Evolutionary conservation across 2,329 filamentous ascomycete species (phyloP), one percentile per base, ranked within the genome.

Genomic region (Delphinella strobiligena): DNA sequence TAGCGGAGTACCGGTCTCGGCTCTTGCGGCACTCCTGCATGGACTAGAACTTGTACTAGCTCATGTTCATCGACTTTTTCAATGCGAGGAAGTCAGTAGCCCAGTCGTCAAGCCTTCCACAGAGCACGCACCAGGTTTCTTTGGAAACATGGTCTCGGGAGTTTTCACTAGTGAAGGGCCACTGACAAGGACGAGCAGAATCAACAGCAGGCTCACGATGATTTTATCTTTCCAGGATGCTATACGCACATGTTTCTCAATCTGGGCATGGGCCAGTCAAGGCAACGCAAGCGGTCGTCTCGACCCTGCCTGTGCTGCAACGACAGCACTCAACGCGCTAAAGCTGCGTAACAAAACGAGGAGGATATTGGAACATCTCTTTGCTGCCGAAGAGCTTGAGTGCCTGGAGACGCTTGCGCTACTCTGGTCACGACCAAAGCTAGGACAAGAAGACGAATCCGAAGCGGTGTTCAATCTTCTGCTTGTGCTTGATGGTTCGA

Each of bases 221-320:
- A 71, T 95, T 32, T 69, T 98, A n/a, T 93, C 88, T 9, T 94
- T 98, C 56, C 89, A 96, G 59, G 93, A 98, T 57, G 86, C 88
- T 1, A 85, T 96, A 43, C 78, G 86, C 17, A 83, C 93, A 36
- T 94, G 88, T 59, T 93, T 93, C 56, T 77, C 71, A 10, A 94
- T 98, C 38, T 98, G 93, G 91, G 83, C 84, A 1, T 98, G 91
- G 89, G 85, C 74, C 11, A 73, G 82, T 4, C 75, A 80, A 53
- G 72, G 72, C 2, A 67, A 67, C 19, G 78, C 80, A 51, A 51
- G 53, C 22, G 60, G 58, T 5, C 61, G 64, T 16, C 75, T 81
- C 40, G 82, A 93, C 54, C 54, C 66, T 1, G 70, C 72, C 19
- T 89, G 51, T 81, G 12, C 71, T 71, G 50, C 53, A 4, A 84